Conservation (phyloP, 495 filamentous ascomycete species). For the Aspergillus ostianus region DNA sequence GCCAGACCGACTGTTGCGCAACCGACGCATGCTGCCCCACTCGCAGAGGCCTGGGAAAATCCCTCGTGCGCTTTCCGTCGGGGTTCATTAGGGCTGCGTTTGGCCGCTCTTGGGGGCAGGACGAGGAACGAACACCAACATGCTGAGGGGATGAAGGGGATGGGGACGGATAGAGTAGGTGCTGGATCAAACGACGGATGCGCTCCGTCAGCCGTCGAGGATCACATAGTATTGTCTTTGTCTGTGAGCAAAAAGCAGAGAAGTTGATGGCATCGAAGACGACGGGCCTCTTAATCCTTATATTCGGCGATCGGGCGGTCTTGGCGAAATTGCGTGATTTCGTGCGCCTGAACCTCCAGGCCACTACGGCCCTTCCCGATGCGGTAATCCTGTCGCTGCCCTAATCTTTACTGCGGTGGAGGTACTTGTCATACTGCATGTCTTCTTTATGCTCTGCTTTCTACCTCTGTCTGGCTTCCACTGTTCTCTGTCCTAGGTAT, state of each 20-base stretch:
- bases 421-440: no score
- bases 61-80: conserved; percentile 23
- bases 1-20: conserved; percentile 14
- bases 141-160: neutral
- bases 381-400: neutral
- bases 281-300: conserved; percentile 21
- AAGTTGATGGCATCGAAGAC: conserved; percentile 15
- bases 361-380: neutral
- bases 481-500: no score
- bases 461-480: no score
- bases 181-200: neutral
- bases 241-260: neutral
- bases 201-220: neutral
- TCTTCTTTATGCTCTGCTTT: no score
- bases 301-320: conserved; percentile 28
- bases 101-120: neutral
- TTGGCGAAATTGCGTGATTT: conserved; percentile 48
- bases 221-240: neutral
- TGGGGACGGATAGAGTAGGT: neutral
- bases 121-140: neutral
- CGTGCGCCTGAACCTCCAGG: conserved; percentile 8
- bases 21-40: conserved; percentile 18
- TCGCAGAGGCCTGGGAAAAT: conserved; percentile 1
- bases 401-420: neutral
- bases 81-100: conserved; percentile 8